These are phyloP conservation scores for Sclerotiophoma versabilis DNA, from an alignment of 2,329 filamentous ascomycete species.

Conservation along the genomic window DNA sequence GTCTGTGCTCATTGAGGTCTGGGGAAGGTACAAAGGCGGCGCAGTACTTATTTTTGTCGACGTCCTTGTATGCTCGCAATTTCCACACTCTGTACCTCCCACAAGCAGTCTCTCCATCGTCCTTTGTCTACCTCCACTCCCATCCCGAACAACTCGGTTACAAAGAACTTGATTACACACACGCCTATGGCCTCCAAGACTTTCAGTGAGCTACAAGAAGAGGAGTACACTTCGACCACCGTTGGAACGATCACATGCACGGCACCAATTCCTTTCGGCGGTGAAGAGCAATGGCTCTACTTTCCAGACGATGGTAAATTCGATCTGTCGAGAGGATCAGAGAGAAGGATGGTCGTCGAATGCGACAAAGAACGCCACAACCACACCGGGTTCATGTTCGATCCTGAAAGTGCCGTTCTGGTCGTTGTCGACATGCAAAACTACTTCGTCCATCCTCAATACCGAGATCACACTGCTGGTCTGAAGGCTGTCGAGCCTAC, in stretches of 20 bases:
- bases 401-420: constrained; percentile 49
- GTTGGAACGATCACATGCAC: constrained; percentile 44
- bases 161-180: not conserved
- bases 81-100: not conserved
- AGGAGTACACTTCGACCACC: constrained; percentile 21
- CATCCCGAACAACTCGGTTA: not conserved
- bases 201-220: constrained; percentile 20
- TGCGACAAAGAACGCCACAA: constrained; percentile 51
- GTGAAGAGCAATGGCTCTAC: constrained; percentile 53
- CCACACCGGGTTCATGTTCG: constrained; percentile 52
- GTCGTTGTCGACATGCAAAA: constrained; percentile 56
- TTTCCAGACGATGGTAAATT: constrained; percentile 51
- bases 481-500: constrained; percentile 46
- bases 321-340: constrained; percentile 50
- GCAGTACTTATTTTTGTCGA: constrained; percentile 1
- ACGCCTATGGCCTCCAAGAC: constrained; percentile 18
- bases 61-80: constrained; percentile 1
- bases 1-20: constrained; percentile 12
- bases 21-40: constrained; percentile 15
- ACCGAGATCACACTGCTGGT: constrained; percentile 39
- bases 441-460: constrained; percentile 49
- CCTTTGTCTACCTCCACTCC: constrained; percentile 5
- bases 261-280: constrained; percentile 52
- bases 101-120: not conserved
- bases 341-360: constrained; percentile 48